Conservation (phyloP, 768 basidiomycete species). For the Pholiota conissans region DNA sequence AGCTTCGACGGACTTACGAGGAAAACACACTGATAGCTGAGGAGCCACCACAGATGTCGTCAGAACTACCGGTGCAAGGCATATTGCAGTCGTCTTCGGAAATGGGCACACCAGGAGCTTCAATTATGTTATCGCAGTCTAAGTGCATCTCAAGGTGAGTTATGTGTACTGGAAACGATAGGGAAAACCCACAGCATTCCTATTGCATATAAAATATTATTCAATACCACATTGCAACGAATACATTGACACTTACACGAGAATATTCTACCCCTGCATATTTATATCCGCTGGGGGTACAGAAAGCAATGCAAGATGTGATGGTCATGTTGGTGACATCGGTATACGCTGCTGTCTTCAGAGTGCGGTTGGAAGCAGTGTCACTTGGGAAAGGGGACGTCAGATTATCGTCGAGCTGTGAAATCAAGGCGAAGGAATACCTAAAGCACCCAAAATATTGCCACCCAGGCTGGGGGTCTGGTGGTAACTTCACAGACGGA, state of each 20-base stretch:
- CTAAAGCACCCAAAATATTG: constrained; percentile 11
- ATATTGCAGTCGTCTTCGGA: constrained; percentile 48
- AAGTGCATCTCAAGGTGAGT: constrained; percentile 9
- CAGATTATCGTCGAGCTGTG: too few species aligned
- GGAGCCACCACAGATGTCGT: constrained; percentile 59
- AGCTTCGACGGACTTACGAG: not conserved
- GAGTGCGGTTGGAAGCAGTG: constrained; percentile 51
- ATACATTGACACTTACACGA: constrained; percentile 4
- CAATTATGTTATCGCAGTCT: constrained; percentile 65
- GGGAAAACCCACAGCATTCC: constrained; percentile 25
- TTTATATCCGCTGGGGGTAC: constrained; percentile 42
- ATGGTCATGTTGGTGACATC: constrained; percentile 60
- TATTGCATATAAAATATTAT: too few species aligned
- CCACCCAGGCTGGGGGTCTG: constrained; percentile 12
- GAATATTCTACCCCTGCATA: constrained; percentile 55
- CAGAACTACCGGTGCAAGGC: constrained; percentile 55
- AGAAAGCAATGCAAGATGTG: constrained; percentile 45
- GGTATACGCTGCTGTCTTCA: constrained; percentile 41
- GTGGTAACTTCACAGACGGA: not conserved
- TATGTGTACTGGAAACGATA: too few species aligned
- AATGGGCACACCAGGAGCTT: constrained; percentile 35
- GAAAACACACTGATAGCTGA: constrained; percentile 20
- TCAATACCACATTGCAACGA: too few species aligned
- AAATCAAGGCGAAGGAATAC: not conserved
- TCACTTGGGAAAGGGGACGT: too few species aligned